A percentile compares a stretch with the other conserved stretches of the same genome.
Conservation (phyloP, 176 grass and related monocot genomes). For the Chrysopogon serrulatus region DNA sequence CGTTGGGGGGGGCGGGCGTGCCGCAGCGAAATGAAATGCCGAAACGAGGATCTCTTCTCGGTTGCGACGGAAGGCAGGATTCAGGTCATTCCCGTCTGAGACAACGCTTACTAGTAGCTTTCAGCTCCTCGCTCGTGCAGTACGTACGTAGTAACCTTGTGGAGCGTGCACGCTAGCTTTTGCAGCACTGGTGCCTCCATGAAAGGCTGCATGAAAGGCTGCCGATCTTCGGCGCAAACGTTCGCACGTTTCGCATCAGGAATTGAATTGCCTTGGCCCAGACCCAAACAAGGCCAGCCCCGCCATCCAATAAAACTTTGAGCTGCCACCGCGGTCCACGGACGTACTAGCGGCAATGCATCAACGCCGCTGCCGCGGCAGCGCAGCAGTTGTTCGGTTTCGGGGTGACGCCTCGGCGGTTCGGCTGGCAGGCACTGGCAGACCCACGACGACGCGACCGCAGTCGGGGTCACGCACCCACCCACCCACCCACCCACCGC, state of each 20-base stretch:
- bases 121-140: not conserved
- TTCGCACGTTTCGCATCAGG: not conserved
- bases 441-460: too few species aligned
- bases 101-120: not conserved
- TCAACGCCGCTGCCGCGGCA: not conserved
- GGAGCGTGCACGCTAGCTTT: not conserved
- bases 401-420: not conserved
- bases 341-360: not conserved
- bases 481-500: not conserved
- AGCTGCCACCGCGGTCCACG: not conserved
- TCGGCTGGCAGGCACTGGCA: not conserved
- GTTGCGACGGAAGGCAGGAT: not conserved
- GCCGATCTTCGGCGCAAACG: too few species aligned
- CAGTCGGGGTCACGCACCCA: too few species aligned
- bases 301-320: not conserved
- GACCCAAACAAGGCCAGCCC: not conserved
- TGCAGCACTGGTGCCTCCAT: not conserved
- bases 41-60: not conserved
- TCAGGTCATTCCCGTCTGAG: not conserved
- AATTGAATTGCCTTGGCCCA: not conserved
- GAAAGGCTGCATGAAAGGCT: not conserved
- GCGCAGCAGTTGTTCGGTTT: not conserved
- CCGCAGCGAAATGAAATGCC: not conserved
- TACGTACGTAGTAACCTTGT: not conserved
- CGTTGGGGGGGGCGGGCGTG: not conserved